A percentile compares a stretch with the other conserved stretches of the same genome.
These are phyloP conservation scores for Boletus tylopilopsis DNA, from an alignment of 768 basidiomycete species.

Conservation along the genomic window DNA sequence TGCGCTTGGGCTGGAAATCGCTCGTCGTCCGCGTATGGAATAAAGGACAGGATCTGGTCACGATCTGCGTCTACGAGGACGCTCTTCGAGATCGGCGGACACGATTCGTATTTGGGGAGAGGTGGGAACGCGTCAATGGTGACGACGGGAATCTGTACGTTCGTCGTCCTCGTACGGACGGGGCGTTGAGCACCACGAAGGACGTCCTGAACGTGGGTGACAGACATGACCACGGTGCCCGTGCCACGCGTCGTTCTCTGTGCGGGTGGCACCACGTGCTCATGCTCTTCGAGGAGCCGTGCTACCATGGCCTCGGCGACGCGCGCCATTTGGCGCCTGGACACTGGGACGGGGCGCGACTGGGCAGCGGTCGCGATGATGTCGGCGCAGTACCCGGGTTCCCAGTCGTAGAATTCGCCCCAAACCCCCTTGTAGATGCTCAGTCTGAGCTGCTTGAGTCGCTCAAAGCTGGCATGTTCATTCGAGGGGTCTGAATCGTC, in stretches of 20 bases:
- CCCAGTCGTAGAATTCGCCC: slow-evolving; percentile 47
- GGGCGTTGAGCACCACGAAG: background rate
- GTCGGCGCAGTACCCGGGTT: slow-evolving; percentile 29
- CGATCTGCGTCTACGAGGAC: slow-evolving; percentile 8
- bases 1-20: slow-evolving; percentile 32
- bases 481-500: background rate
- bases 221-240: background rate
- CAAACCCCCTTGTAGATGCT: slow-evolving; percentile 37
- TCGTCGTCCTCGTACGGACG: background rate
- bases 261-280: background rate
- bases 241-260: background rate
- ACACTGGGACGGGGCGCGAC: background rate
- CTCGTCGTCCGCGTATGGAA: slow-evolving; percentile 48
- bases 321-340: slow-evolving; percentile 9
- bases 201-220: slow-evolving; percentile 11
- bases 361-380: slow-evolving; percentile 20
- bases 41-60: slow-evolving; percentile 24
- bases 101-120: slow-evolving; percentile 41
- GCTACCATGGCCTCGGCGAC: slow-evolving; percentile 10
- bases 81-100: slow-evolving; percentile 40
- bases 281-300: background rate
- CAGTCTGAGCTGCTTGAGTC: slow-evolving; percentile 23
- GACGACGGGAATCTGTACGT: slow-evolving; percentile 13
- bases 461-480: background rate
- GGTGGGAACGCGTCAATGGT: slow-evolving; percentile 14